Conservation (phyloP, 768 basidiomycete genomes). For the Clitopilus hobsonii region DNA sequence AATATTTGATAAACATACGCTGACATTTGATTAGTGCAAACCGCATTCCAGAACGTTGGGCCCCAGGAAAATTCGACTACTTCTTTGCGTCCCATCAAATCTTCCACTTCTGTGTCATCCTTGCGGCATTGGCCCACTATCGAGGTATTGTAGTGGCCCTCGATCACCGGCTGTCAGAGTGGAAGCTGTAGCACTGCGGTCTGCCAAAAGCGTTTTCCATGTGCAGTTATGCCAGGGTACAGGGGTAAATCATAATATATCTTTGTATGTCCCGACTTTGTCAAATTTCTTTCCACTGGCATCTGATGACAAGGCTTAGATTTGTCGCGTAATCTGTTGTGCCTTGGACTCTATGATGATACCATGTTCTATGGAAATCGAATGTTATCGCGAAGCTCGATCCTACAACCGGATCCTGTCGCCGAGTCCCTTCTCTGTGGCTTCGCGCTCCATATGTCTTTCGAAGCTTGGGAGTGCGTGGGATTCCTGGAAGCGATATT, state of each 20-base stretch:
- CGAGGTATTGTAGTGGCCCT: slow-evolving; percentile 50
- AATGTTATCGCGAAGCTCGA: slow-evolving; percentile 5
- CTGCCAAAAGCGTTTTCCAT: neutral
- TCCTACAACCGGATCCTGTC: slow-evolving; percentile 12
- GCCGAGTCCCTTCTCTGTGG: slow-evolving; percentile 11
- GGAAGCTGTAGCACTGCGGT: slow-evolving; percentile 3
- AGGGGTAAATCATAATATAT: neutral
- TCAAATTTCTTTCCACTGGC: neutral
- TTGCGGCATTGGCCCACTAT: slow-evolving; percentile 69
- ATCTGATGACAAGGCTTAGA: neutral
- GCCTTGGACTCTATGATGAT: neutral
- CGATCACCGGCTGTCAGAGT: slow-evolving; percentile 49
- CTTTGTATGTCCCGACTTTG: slow-evolving; percentile 8
- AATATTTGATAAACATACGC: slow-evolving; percentile 9
- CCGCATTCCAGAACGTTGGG: slow-evolving; percentile 71
- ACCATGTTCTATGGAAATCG: neutral
- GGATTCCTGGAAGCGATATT: slow-evolving; percentile 18
- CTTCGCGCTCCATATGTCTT: slow-evolving; percentile 6
- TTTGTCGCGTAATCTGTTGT: neutral
- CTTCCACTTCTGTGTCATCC: slow-evolving; percentile 78
- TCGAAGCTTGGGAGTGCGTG: slow-evolving; percentile 23
- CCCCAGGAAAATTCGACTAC: slow-evolving; percentile 76
- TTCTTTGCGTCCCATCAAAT: slow-evolving; percentile 85
- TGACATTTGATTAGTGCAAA: slow-evolving; percentile 57
- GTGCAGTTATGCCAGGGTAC: neutral